Base-by-base conservation (phyloP, 768 basidiomycete species). In the Kwoniella sp. region DNA sequence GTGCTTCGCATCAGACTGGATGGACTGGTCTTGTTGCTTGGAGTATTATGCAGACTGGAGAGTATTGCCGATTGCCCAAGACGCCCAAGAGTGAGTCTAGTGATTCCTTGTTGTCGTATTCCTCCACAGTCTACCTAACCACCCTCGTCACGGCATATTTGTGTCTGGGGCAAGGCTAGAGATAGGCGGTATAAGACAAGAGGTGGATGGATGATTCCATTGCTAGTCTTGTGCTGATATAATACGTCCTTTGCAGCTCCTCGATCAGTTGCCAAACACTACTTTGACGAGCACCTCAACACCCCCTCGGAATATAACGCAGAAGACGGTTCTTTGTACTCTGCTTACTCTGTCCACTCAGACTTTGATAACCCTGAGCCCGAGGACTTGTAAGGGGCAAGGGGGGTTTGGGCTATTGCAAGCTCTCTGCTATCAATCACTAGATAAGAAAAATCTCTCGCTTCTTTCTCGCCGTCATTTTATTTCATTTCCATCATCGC, bases 1-100 rank as follows among this genome's bases (percentile, higher is more conserved):
- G 96, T 44, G 96, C 95, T 2, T 96, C 93, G 5, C 96, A 99
- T 81, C 96, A 99, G 80, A 97, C 94, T 65, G 96, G 96, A 70
- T 99, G 95, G 94, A 81, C 79, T 6, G 81, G 80, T 60, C 51
- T 74, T n/a, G 68, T 79, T 40, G 73, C 72, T 15, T 77, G 88
- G 74, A 80, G 84, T 68, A 93, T 97, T 69, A 81, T 94, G 71
- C 93, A 95, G 79, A 92, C 70, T 48, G 78, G 78, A 60, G 78
- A 79, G 27, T 90, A 83, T 61, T 97, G 92, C 71, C 87, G 96
- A 48, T 82, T 98, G 59, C 95, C 95, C 0, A 90, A 89, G 80
- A 98, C 96, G 5, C 96, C 96, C 5, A 87, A 89, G 69, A 97
- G 93, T 91, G 78, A 77, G 90, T 83, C 10, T 21, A 24, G 40